Evolutionary conservation across 768 basidiomycete genomes (phyloP), one percentile per base, ranked within the genome.

Genomic region (Mycena floridula): DNA sequence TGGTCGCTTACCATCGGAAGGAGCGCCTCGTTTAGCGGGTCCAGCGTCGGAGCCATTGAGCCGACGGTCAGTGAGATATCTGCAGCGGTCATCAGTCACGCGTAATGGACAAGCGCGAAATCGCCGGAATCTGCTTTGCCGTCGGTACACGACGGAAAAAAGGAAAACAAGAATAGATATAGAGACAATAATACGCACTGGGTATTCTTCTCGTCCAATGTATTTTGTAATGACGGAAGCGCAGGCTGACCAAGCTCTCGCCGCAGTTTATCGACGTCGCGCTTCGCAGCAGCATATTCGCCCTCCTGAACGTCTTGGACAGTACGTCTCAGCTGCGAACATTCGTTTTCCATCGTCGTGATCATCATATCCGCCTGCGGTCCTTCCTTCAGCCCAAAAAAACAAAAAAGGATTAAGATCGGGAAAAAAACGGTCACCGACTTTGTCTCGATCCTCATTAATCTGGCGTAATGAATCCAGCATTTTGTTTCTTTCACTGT

Each of bases 401-500:
- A n/a, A 32, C 28, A 9, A 44, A 44, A 11, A 43, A 36, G 15
- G 44, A 24, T 18, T 28, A 44, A 42, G 28, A 47, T 15, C 21
- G 48, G 36, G 39, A 5, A 18, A 37, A 44, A 40, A 23, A 25
- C 18, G 24, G 38, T 23, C 2, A 59, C 77, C 16, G 58, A 88
- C 84, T 90, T 87, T 67, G 67, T 89, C 87, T 12, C 86, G 75
- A 60, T 90, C 87, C 57, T 85, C 84, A 56, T 89, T 89, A 56
- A 84, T 86, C 76, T 88, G 40, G 5, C 25, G 25, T 24, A 48
- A 21, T 21, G 7, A 28, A 4, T 25, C 15, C 5, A 48, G 32
- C 6, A 50, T 16, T 11, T 24, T 13, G 25, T 30, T 32, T 25
- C 18, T 32, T 38, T 41, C 40, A 45, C 39, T 40, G 15, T 39